phyloP scores from a whole-genome alignment of 371 early-diverging fungal genomes.

The Gilbertella persicaria region DNA sequence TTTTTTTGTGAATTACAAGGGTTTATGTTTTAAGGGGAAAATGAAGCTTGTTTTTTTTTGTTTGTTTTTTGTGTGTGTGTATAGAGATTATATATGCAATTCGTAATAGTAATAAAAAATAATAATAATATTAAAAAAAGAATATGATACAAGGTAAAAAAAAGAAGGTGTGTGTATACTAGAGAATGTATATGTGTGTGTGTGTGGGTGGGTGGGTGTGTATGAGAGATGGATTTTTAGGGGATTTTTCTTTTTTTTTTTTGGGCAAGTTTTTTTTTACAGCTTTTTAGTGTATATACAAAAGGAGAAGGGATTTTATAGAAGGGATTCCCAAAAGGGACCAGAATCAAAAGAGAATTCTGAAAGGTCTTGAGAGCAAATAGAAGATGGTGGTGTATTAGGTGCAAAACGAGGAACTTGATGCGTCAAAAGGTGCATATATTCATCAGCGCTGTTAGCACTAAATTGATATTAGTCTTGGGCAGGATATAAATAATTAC shows the following conservation, averaged over 20 bases:
- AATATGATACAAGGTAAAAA: not conserved
- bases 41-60: too few relatives aligned
- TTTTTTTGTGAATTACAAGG: too few relatives aligned
- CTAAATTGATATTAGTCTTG: not conserved
- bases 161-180: too few relatives aligned
- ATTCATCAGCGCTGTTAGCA: not conserved
- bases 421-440: conserved; percentile 1
- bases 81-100: too few relatives aligned
- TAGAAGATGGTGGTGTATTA: conserved; percentile 30
- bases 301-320: conserved; percentile 15
- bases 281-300: conserved; percentile 3
- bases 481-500: conserved; percentile 1
- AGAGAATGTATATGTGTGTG: not conserved
- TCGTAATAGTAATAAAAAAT: too few relatives aligned
- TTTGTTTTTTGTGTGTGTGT: too few relatives aligned
- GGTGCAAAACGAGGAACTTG: conserved; percentile 18
- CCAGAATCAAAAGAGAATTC: conserved; percentile 39
- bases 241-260: not conserved
- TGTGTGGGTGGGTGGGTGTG: too few relatives aligned
- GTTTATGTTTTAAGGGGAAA: too few relatives aligned
- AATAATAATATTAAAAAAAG: not conserved
- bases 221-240: not conserved
- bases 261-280: not conserved
- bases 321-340: conserved; percentile 36
- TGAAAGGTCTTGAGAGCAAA: conserved; percentile 37